Percentiles rank a stretch among this genome's conserved stretches.
phyloP scores from a whole-genome alignment of 1,139 yeast genomes.

The Hansenula lynferdii region DNA sequence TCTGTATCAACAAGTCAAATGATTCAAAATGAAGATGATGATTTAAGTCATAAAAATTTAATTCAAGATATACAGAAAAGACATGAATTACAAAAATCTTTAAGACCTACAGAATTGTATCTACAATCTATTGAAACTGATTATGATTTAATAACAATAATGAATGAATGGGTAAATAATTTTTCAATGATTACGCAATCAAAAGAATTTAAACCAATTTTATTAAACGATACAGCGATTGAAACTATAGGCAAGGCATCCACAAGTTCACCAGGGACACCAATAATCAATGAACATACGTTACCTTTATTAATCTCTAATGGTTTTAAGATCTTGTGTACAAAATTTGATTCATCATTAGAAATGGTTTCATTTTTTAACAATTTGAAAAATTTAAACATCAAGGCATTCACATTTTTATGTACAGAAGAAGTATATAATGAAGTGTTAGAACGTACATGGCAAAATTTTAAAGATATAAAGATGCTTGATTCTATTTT shows the following conservation, averaged over 20 bases:
- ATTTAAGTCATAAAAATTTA: not conserved
- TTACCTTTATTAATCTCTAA: slow-evolving; percentile 16
- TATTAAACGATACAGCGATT: not conserved
- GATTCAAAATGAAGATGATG: not conserved
- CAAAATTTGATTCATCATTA: slow-evolving; percentile 29
- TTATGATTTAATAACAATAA: slow-evolving; percentile 1
- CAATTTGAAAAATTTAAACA: slow-evolving; percentile 28
- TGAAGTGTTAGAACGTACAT: slow-evolving; percentile 29
- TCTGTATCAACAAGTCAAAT: not conserved
- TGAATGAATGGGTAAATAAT: not conserved
- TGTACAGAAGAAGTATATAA: slow-evolving; percentile 30
- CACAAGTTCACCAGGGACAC: slow-evolving; percentile 73
- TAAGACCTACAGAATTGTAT: not conserved
- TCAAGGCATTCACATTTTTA: not conserved
- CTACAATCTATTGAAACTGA: slow-evolving; percentile 1
- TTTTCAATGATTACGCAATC: not conserved
- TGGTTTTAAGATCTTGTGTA: slow-evolving; percentile 22
- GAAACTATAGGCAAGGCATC: slow-evolving; percentile 26
- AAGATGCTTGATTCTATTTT: slow-evolving; percentile 29
- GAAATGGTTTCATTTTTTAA: slow-evolving; percentile 34
- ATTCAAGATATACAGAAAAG: slow-evolving; percentile 1
- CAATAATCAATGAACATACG: slow-evolving; percentile 45
- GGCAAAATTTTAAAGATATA: slow-evolving; percentile 36
- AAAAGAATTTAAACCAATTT: not conserved
- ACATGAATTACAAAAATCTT: not conserved